Evolutionary conservation across 2,329 filamentous ascomycete genomes (phyloP), one percentile per base, ranked within the genome.

Genomic region (Thermoascus crustaceus): DNA sequence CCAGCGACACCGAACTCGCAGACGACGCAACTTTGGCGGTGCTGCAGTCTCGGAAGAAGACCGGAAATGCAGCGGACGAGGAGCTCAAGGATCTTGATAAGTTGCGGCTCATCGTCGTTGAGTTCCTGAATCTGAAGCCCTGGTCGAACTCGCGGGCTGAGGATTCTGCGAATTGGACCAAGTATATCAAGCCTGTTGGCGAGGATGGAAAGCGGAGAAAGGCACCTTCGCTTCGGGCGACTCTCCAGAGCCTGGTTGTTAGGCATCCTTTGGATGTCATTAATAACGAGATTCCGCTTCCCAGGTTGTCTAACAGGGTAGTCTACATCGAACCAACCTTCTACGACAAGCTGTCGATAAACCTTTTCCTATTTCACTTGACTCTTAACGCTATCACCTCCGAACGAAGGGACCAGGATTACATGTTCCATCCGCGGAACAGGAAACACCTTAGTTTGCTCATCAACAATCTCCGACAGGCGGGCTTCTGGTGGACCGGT

Each of bases 331-430:
- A 91, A 42, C 87, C 87, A 0, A 89, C 81, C 1, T 85, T 80
- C 49, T 86, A 89, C 52, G 88, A 95, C 57, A 85, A 80, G 50
- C 58, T 94, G 7, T 85, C 81, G 0, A 70, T 88, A 17, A 94
- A 94, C 46, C 62, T 93, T 1, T 95, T 95, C 52, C 75, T 85
- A 1, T 82, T 91, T 61, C 78, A 85, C 53, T 76, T 95, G 30
- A 80, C 84, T 2, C 80, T 85, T 45, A 96, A 96, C 53, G 79
- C 86, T 0, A 78, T 96, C 1, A 88, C 88, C 16, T 94, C 87
- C 4, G 85, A 95, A 52, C 71, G 88, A 7, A 78, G 74, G 0
- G 89, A 89, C 48, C 69, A 75, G 37, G 88, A 95, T 54, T 95
- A 94, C 53, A 81, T 96, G 44, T 95, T 95, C 48, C 83, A 94